These are phyloP conservation scores for Pyrenophora teres DNA, from an alignment of 2,329 filamentous ascomycete species.

Conservation along the genomic window DNA sequence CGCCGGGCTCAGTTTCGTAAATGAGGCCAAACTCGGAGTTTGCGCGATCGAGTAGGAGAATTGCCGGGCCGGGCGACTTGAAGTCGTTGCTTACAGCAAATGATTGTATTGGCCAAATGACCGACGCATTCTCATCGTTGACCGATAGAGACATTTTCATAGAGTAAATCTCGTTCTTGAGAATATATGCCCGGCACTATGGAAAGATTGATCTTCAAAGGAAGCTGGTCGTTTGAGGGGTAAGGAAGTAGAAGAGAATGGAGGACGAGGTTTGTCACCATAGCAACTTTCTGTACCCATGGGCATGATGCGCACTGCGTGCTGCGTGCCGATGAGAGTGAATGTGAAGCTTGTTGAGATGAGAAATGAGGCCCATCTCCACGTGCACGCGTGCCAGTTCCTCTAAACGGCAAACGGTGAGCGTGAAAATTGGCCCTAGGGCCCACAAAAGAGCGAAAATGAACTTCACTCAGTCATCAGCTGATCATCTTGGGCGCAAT, in stretches of 20 bases:
- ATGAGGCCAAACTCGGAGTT: constrained; percentile 27
- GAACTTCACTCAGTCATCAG: too few relatives aligned
- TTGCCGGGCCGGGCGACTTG: background rate
- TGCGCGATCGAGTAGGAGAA: constrained; percentile 18
- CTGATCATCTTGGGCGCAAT: too few relatives aligned
- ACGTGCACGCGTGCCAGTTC: too few relatives aligned
- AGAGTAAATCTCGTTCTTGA: too few relatives aligned
- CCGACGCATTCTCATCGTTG: background rate
- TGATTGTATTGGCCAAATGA: constrained; percentile 13
- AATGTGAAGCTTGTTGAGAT: background rate
- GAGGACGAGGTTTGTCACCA: background rate
- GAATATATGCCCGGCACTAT: background rate
- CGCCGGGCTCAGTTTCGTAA: background rate
- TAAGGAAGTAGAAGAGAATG: background rate
- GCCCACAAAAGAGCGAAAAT: too few relatives aligned
- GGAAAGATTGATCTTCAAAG: background rate
- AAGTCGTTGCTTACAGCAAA: constrained; percentile 17
- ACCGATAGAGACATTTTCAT: background rate
- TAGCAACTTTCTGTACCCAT: background rate
- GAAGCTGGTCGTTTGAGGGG: background rate
- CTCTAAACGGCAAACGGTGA: too few relatives aligned
- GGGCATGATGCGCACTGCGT: too few relatives aligned
- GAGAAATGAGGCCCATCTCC: background rate
- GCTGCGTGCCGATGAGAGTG: background rate
- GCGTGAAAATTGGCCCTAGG: too few relatives aligned